phyloP scores from a whole-genome alignment of 441 rosid species.

The Daphne laureola region DNA sequence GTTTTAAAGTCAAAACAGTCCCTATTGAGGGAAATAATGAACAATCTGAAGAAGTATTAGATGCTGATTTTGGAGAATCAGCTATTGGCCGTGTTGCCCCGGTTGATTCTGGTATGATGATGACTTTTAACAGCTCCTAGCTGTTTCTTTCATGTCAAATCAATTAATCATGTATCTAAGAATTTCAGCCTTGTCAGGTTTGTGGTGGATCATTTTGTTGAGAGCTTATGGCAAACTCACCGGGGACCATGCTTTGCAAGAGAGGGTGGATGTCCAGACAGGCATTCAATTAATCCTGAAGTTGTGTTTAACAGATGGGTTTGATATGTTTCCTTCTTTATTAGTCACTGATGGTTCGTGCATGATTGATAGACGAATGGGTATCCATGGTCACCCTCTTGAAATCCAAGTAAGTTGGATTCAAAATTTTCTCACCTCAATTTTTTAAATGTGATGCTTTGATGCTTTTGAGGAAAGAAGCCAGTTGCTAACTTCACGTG shows the following conservation, averaged over 20 bases:
- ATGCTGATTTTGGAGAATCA: constrained; percentile 94
- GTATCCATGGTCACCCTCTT: constrained; percentile 96
- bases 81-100: constrained; percentile 99
- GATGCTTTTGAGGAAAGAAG: not conserved
- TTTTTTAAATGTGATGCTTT: not conserved
- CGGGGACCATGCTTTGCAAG: constrained; percentile 71
- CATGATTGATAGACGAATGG: constrained; percentile 96
- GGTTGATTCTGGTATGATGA: constrained; percentile 75
- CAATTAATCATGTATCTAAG: not conserved
- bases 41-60: constrained; percentile 69
- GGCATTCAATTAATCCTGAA: constrained; percentile 79
- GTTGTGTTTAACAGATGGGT: constrained; percentile 75
- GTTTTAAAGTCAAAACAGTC: constrained; percentile 75
- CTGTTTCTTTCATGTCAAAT: not conserved
- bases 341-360: constrained; percentile 96
- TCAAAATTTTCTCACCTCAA: not conserved
- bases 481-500: too few species aligned
- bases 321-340: constrained; percentile 91
- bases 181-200: constrained; percentile 26
- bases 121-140: not conserved
- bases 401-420: constrained; percentile 67
- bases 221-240: constrained; percentile 92
- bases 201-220: constrained; percentile 92
- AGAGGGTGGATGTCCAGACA: constrained; percentile 89
- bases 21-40: constrained; percentile 58